Percentiles rank a stretch among this genome's conserved stretches.
Evolutionary conservation across 2,329 filamentous ascomycete genomes (phyloP).

Genomic region (Pestalotiopsis sp.): DNA sequence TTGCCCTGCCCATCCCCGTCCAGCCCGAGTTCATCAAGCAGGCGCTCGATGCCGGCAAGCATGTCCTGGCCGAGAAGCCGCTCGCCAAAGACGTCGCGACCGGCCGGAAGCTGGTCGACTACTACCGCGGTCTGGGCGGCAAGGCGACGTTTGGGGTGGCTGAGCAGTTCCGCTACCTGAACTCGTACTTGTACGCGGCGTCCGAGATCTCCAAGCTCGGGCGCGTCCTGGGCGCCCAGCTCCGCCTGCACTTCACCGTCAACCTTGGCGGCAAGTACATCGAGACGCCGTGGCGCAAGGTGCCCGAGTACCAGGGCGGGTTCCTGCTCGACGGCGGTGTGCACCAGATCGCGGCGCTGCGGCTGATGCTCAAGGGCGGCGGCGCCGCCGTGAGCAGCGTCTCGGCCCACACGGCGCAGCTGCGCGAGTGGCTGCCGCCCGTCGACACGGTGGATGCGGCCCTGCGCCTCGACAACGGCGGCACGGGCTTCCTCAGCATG

Average conservation of each 20-base stretch:
- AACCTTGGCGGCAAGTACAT: conserved; percentile 46
- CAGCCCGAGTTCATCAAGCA: conserved; percentile 62
- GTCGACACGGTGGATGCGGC: conserved; percentile 68
- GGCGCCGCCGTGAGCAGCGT: conserved; percentile 49
- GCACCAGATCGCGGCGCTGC: conserved; percentile 67
- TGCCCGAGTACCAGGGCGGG: conserved; percentile 72
- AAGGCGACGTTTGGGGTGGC: conserved; percentile 61
- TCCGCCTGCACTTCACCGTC: conserved; percentile 39
- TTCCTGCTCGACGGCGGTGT: conserved; percentile 79
- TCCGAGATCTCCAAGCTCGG: conserved; percentile 54
- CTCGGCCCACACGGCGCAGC: conserved; percentile 56
- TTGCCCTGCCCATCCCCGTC: conserved; percentile 58
- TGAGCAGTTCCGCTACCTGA: conserved; percentile 73
- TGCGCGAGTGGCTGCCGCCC: conserved; percentile 61
- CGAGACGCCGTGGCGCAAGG: conserved; percentile 65
- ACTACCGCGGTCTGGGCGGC: conserved; percentile 33
- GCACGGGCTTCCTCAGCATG: conserved; percentile 58
- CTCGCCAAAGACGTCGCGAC: conserved; percentile 60
- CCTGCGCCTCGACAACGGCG: conserved; percentile 55
- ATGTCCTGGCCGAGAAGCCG: conserved; percentile 72
- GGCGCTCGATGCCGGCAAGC: conserved; percentile 66
- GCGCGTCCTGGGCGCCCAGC: conserved; percentile 55
- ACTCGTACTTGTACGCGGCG: conserved; percentile 54
- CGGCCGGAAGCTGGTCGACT: conserved; percentile 42
- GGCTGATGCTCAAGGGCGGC: conserved; percentile 54